A percentile compares a stretch with the other conserved stretches of the same genome.
phyloP scores from a whole-genome alignment of 768 basidiomycete genomes.

The Trametes sanguinea region DNA sequence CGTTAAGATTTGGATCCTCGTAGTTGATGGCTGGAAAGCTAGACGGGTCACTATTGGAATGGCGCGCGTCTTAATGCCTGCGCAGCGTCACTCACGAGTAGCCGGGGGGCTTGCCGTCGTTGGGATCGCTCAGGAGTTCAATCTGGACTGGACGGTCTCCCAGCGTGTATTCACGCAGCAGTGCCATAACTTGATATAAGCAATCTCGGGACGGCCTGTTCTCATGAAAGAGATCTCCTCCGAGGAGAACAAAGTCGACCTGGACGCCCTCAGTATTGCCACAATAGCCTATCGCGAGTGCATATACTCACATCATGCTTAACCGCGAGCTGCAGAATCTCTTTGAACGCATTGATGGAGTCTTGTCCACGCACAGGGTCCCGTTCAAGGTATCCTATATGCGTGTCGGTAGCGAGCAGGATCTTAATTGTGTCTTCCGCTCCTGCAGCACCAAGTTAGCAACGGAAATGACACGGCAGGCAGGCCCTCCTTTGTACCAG shows the following conservation, averaged over 20 bases:
- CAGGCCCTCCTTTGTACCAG: neutral
- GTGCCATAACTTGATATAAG: conserved; percentile 84
- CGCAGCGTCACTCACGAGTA: conserved; percentile 62
- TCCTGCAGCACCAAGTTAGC: conserved; percentile 38
- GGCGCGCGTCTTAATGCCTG: neutral
- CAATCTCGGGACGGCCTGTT: conserved; percentile 92
- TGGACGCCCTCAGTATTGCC: conserved; percentile 32
- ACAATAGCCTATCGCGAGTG: neutral
- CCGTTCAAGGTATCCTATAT: conserved; percentile 92
- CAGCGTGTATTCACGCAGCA: conserved; percentile 88
- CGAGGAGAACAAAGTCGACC: conserved; percentile 96
- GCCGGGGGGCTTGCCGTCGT: conserved; percentile 83
- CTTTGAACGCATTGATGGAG: conserved; percentile 91
- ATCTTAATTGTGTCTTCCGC: conserved; percentile 75
- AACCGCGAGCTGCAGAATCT: conserved; percentile 88
- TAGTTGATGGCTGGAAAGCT: conserved; percentile 98
- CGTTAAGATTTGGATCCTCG: conserved; percentile 94
- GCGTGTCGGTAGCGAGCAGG: conserved; percentile 92
- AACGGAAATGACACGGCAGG: neutral
- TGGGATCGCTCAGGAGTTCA: conserved; percentile 89
- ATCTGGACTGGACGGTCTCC: conserved; percentile 88
- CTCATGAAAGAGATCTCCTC: conserved; percentile 97
- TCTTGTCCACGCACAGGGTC: conserved; percentile 95
- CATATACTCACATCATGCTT: conserved; percentile 74
- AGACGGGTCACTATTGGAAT: conserved; percentile 10